Evolutionary conservation across 2,329 filamentous ascomycete genomes (phyloP), one percentile per base, ranked within the genome.

Genomic region (Pseudocercospora fijiensis): DNA sequence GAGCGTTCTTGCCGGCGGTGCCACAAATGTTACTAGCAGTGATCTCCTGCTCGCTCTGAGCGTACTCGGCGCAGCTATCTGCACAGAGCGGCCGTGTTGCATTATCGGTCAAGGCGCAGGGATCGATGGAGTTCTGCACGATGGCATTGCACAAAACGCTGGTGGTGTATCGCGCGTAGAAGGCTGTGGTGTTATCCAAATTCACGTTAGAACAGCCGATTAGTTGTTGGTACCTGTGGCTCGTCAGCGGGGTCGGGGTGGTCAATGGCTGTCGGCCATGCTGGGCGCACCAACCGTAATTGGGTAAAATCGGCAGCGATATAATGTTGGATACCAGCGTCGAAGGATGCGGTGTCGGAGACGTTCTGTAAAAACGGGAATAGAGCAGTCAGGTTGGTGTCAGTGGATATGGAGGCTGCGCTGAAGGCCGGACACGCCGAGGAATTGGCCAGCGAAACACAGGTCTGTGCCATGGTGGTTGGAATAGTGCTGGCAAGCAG

Each of bases 101-200:
- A 28, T 83, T 78, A n/a, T 82, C 77, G 0, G 88, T 84, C 52
- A 96, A 80, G 20, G 80, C 78, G 78, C 95, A 99, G 26, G 84
- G 75, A 10, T 79, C 75, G 71, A 89, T 87, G 4, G 95, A 98
- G 75, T 92, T 93, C 78, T 99, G 95, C 57, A 99, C 86, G 74
- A 99, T 90, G 69, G 91, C 85, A 82, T 96, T 98, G 84, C 95
- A 99, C 68, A 99, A 85, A 67, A 96, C 89, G 65, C 90, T 95
- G 53, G 88, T 95, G 4, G 94, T 96, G 79, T 94, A 99, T 71
- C 95, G 89, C 56, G 95, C 94, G 78, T 99, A 99, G 73, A 93
- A 86, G 72, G 90, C 85, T 70, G 86, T 89, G 3, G 92, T 89
- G 75, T 96, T 90, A 61, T 86, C 86, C 62, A 93, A 84, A 73